These are phyloP conservation scores for Mycena polygramma DNA, from an alignment of 768 basidiomycete genomes.

Conservation along the genomic window DNA sequence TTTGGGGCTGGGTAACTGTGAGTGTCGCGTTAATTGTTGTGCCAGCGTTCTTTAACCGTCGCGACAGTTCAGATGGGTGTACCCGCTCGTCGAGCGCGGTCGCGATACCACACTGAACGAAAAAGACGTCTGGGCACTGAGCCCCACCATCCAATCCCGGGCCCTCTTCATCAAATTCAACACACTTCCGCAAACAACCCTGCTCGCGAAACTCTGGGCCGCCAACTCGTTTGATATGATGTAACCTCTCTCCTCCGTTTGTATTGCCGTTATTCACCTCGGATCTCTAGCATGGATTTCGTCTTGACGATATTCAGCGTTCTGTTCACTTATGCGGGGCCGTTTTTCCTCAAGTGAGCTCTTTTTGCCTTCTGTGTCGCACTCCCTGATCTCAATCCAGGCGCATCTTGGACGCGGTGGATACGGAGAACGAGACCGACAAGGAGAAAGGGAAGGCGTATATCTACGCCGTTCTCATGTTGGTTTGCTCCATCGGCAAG, in stretches of 20 bases:
- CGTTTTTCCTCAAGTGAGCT: slow-evolving; percentile 20
- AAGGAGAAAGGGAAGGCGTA: slow-evolving; percentile 11
- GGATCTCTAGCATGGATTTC: not conserved
- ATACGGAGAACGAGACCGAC: not conserved
- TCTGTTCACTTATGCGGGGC: not conserved
- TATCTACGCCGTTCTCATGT: slow-evolving; percentile 18
- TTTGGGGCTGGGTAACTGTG: slow-evolving; percentile 13
- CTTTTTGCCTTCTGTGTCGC: not conserved
- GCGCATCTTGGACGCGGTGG: slow-evolving; percentile 14
- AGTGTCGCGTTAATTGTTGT: no score
- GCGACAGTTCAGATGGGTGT: slow-evolving; percentile 70
- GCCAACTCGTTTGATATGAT: slow-evolving; percentile 28
- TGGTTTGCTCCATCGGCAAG: slow-evolving; percentile 4
- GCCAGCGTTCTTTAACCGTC: no score
- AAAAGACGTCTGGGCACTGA: slow-evolving; percentile 78
- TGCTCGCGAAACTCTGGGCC: slow-evolving; percentile 6
- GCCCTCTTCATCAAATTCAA: slow-evolving; percentile 71
- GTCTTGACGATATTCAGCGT: not conserved
- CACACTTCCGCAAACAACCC: slow-evolving; percentile 9
- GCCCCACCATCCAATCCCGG: slow-evolving; percentile 75
- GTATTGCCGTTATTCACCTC: not conserved
- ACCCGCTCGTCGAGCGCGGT: slow-evolving; percentile 66
- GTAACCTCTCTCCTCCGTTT: not conserved
- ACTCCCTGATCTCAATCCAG: not conserved
- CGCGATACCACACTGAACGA: slow-evolving; percentile 72